Percentiles rank a stretch among this genome's conserved stretches.
These are phyloP conservation scores for Paramyrothecium sp. DNA, from an alignment of 2,329 filamentous ascomycete species.

Conservation along the genomic window DNA sequence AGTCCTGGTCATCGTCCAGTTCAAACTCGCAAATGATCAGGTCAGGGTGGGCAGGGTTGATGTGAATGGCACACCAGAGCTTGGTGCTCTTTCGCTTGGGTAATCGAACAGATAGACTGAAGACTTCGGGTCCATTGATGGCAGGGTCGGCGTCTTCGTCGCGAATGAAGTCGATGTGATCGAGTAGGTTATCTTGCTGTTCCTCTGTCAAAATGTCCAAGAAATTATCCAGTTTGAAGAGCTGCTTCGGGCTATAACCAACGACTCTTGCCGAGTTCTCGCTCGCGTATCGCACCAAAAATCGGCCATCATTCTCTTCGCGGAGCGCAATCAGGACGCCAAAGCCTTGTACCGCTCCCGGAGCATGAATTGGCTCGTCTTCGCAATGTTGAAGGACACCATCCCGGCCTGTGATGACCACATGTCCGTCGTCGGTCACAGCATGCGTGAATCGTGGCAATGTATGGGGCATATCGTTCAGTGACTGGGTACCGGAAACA, in stretches of 20 bases:
- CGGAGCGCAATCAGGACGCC: slow-evolving; percentile 73
- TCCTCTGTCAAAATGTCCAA: slow-evolving; percentile 83
- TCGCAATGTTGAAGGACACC: slow-evolving; percentile 77
- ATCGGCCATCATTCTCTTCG: slow-evolving; percentile 65
- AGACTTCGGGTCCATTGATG: slow-evolving; percentile 80
- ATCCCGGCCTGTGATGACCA: slow-evolving; percentile 77
- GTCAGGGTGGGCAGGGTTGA: slow-evolving; percentile 65
- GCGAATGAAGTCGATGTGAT: slow-evolving; percentile 84
- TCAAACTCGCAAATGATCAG: slow-evolving; percentile 88
- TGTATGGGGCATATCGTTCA: slow-evolving; percentile 46
- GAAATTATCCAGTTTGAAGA: slow-evolving; percentile 75
- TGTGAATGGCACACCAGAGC: slow-evolving; percentile 85
- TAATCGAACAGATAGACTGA: slow-evolving; percentile 70
- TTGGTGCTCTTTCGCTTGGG: slow-evolving; percentile 59
- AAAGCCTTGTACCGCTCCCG: slow-evolving; percentile 78
- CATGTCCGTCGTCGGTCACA: slow-evolving; percentile 74
- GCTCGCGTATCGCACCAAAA: slow-evolving; percentile 72
- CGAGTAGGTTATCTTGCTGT: slow-evolving; percentile 77
- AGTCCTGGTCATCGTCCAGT: slow-evolving; percentile 70
- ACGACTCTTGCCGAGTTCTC: slow-evolving; percentile 77
- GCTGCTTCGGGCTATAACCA: slow-evolving; percentile 72
- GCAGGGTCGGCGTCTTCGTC: slow-evolving; percentile 77
- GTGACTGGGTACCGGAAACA: slow-evolving; percentile 17
- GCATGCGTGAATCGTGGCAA: slow-evolving; percentile 78
- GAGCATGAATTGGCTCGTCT: slow-evolving; percentile 87